Conservation (phyloP, 805 yeast species). For the Schizosaccharomyces japonicus region DNA sequence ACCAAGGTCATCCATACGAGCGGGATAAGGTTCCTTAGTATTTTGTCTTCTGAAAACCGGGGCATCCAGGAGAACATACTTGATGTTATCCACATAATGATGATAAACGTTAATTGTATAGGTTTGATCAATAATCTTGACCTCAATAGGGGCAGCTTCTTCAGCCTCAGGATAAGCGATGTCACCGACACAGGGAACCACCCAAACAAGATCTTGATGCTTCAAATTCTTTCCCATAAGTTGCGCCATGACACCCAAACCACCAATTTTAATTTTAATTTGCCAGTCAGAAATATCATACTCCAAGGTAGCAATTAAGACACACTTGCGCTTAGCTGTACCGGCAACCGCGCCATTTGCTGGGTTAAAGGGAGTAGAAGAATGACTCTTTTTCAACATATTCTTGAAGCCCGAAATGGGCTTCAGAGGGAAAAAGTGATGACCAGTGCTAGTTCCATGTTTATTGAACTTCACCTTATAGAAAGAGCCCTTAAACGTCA, state of each 20-base stretch:
- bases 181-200: slow-evolving; percentile 5
- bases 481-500: background rate
- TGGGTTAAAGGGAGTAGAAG: too few relatives aligned
- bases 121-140: slow-evolving; percentile 1
- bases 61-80: slow-evolving; percentile 4
- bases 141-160: background rate
- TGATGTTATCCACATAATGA: background rate
- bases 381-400: too few relatives aligned
- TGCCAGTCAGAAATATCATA: slow-evolving; percentile 4
- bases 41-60: slow-evolving; percentile 5
- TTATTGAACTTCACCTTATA: slow-evolving; percentile 4
- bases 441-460: background rate
- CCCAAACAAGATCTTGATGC: slow-evolving; percentile 5
- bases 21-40: slow-evolving; percentile 2
- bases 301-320: slow-evolving; percentile 4
- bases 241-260: slow-evolving; percentile 6
- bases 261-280: slow-evolving; percentile 4
- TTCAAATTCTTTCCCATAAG: slow-evolving; percentile 3
- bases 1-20: slow-evolving; percentile 3
- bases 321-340: background rate
- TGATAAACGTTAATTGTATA: slow-evolving; percentile 1
- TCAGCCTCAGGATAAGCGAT: slow-evolving; percentile 2
- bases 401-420: too few relatives aligned
- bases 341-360: background rate
- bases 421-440: background rate